phyloP scores from a whole-genome alignment of 192 early-diverging fungal species.

The Linnemannia elongata region DNA sequence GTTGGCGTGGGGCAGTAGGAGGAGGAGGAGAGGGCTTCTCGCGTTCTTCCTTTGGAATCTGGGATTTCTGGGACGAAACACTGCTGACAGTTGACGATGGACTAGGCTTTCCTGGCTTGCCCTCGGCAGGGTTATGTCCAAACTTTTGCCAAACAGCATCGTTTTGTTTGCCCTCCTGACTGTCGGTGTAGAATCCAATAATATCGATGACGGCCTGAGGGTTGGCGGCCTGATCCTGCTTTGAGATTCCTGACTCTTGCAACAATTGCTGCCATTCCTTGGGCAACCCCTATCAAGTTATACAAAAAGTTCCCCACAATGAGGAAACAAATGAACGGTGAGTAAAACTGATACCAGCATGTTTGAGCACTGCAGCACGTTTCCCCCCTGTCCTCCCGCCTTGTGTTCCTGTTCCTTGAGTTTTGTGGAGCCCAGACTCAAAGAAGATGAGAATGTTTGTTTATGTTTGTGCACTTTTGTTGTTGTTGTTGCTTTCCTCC shows the following conservation, averaged over 20 bases:
- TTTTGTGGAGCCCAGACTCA: constrained; percentile 7
- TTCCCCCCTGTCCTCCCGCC: not conserved
- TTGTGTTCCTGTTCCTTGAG: not conserved
- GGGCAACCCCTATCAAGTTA: constrained; percentile 83
- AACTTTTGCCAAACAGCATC: constrained; percentile 67
- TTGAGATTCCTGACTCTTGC: constrained; percentile 93
- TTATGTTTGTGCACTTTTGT: not conserved
- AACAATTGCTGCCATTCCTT: constrained; percentile 94
- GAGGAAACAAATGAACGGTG: not conserved
- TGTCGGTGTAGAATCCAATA: constrained; percentile 87
- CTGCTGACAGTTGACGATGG: constrained; percentile 23
- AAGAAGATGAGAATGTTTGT: not conserved
- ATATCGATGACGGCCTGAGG: constrained; percentile 91
- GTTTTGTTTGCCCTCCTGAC: constrained; percentile 49
- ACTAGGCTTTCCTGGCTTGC: constrained; percentile 31
- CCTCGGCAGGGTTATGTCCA: constrained; percentile 30
- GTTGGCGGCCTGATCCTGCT: constrained; percentile 93
- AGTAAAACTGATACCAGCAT: constrained; percentile 8
- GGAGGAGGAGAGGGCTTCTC: constrained; percentile 34
- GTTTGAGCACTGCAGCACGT: constrained; percentile 1
- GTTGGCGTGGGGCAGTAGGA: constrained; percentile 6
- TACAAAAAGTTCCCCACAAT: constrained; percentile 15
- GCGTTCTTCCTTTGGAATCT: constrained; percentile 25
- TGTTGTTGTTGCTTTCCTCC: not conserved
- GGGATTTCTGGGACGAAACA: not conserved